These are phyloP conservation scores for Peronosclerospora sorghi DNA, from an alignment of 352 stramenopile genomes.

Conservation along the genomic window DNA sequence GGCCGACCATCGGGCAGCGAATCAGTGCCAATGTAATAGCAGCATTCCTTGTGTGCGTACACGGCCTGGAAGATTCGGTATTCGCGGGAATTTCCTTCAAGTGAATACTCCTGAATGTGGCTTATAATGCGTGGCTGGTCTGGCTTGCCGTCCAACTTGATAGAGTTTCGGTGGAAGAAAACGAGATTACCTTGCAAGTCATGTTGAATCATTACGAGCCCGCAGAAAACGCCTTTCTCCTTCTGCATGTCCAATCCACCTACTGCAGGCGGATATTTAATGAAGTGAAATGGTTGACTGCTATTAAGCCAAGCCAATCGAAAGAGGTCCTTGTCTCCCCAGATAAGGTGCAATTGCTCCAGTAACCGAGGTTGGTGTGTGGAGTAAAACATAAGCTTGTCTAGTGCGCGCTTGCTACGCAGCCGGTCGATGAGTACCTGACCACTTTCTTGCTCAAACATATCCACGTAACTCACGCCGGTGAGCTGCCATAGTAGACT, in stretches of 20 bases:
- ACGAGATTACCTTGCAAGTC: constrained; percentile 73
- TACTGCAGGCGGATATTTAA: constrained; percentile 54
- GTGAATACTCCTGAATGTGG: constrained; percentile 72
- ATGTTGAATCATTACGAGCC: constrained; percentile 80
- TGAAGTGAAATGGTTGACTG: constrained; percentile 71
- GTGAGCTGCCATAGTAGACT: constrained; percentile 71
- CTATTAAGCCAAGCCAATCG: constrained; percentile 71
- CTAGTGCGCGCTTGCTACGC: constrained; percentile 59
- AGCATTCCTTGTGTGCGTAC: constrained; percentile 74
- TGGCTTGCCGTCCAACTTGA: constrained; percentile 65
- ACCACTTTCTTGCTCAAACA: constrained; percentile 85
- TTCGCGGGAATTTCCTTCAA: constrained; percentile 52
- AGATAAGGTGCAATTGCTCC: constrained; percentile 69
- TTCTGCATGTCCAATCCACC: constrained; percentile 55
- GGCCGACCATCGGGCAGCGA: constrained; percentile 43
- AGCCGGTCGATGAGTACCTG: no score
- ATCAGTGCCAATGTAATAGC: constrained; percentile 79
- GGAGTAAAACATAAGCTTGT: constrained; percentile 84
- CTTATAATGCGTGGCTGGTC: constrained; percentile 69
- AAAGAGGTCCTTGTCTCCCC: constrained; percentile 83
- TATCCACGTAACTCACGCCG: constrained; percentile 57
- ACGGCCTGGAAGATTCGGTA: constrained; percentile 80
- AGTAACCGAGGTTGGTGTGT: constrained; percentile 56
- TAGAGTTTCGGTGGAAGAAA: constrained; percentile 81
- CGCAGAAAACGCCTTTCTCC: constrained; percentile 73